Base-by-base conservation (phyloP, 164 flowering plant genomes). In the Dillenia turbinata region DNA sequence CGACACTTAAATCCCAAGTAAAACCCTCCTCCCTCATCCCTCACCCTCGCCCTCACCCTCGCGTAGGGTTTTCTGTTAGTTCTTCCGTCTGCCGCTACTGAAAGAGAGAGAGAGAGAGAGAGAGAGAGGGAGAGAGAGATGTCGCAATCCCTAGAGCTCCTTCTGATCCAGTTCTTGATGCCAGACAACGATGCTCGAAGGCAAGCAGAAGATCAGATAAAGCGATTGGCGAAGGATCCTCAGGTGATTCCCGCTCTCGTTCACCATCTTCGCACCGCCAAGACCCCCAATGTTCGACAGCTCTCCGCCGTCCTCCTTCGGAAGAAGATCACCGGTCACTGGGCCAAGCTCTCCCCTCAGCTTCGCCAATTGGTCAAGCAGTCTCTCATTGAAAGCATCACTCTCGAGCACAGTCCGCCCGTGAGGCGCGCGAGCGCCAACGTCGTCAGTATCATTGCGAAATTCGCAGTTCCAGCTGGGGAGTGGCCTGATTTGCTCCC, bases 401-500 rank as follows among this genome's bases (percentile, higher is more conserved):
- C 97, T 46, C 14, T 83, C 56, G 98, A 94, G 66, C 90, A 87
- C 80, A 93, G 98, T 69, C 82, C 92, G 9, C 95, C 83, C 4
- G 98, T 93, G 64, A 78, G 98, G 68, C 78, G 90, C 64, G 98
- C 98, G 1, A 90, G 98, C 80, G 97, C 97, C 12, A 93, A 89
- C 77, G 98, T 93, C n/a, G 88, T 93, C 53, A 90, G 97, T 63
- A 76, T 90, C 24, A 67, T 93, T 63, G 98, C 98, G 9, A 90
- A 93, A 70, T 89, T 89, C 79, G 97, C 98, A 12, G 96, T 93
- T 54, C 96, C 96, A 14, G 78, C 88, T 2, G 97, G 96, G 19
- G 98, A 93, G 70, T 93, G 98, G 96, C 88, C 94, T 16, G 98
- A 93, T 62, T 73, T 93, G 73, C 66, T 93, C 60, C 90, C 98